Percentiles rank a stretch among this genome's conserved stretches.
These are phyloP conservation scores for Aquilaria yunnanensis DNA, from an alignment of 345 rosid species.

Conservation along the genomic window DNA sequence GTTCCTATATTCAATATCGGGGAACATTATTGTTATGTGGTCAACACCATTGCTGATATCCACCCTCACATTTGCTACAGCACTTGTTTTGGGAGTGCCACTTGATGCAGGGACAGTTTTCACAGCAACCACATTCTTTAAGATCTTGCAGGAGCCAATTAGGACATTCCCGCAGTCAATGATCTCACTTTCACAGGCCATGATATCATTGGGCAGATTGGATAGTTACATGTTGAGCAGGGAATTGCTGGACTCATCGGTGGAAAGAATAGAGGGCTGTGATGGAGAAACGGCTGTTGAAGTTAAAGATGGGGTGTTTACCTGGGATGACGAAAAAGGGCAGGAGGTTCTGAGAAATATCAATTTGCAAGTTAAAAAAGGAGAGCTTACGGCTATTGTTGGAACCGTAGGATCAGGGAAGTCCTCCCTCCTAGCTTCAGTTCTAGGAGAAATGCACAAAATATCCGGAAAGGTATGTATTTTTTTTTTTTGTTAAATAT, in stretches of 20 bases:
- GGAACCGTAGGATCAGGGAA: conserved; percentile 96
- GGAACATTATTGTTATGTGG: conserved; percentile 72
- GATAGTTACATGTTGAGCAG: conserved; percentile 74
- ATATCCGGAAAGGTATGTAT: conserved; percentile 59
- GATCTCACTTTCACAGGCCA: conserved; percentile 92
- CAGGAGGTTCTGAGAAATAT: conserved; percentile 53
- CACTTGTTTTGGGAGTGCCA: conserved; percentile 52
- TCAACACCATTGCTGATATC: conserved; percentile 75
- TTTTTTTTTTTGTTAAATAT: neutral
- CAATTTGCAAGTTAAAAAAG: conserved; percentile 55
- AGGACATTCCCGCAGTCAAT: conserved; percentile 84
- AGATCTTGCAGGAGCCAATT: conserved; percentile 92
- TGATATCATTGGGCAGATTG: conserved; percentile 76
- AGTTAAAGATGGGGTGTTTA: conserved; percentile 58
- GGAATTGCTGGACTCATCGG: conserved; percentile 53
- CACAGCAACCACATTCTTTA: conserved; percentile 77
- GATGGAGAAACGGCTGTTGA: conserved; percentile 54
- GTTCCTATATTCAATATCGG: conserved; percentile 68
- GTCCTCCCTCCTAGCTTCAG: conserved; percentile 76
- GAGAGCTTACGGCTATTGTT: conserved; percentile 81
- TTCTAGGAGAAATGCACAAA: conserved; percentile 97
- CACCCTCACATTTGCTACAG: conserved; percentile 67
- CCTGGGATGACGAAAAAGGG: conserved; percentile 77
- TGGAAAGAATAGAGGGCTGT: conserved; percentile 54
- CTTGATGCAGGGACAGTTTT: conserved; percentile 89